phyloP scores from a whole-genome alignment of 2,329 filamentous ascomycete genomes.

The Aspergillus sp. region DNA sequence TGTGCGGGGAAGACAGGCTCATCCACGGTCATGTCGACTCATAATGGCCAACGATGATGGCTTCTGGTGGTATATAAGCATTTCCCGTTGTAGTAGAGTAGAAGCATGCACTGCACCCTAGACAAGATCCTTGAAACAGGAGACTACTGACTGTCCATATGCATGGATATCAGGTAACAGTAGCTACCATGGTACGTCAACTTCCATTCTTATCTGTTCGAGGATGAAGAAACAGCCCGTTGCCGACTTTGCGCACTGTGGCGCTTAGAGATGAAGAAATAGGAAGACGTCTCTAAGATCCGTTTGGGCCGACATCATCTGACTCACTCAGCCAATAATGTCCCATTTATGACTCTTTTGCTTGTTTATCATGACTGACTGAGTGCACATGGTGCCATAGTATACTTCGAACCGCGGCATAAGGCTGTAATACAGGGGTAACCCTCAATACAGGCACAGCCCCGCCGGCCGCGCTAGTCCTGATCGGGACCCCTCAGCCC shows the following conservation, averaged over 20 bases:
- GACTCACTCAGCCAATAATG: slow-evolving; percentile 6
- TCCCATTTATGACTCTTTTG: neutral
- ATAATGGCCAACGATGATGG: slow-evolving; percentile 1
- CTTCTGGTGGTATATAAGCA: neutral
- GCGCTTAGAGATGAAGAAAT: slow-evolving; percentile 18
- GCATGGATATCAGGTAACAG: neutral
- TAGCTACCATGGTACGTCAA: neutral
- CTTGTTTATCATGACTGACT: neutral
- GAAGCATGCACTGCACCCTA: neutral
- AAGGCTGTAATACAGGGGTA: neutral
- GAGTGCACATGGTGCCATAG: neutral
- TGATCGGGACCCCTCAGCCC: neutral
- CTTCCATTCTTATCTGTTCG: neutral
- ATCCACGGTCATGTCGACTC: slow-evolving; percentile 2
- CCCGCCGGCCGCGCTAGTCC: slow-evolving; percentile 2
- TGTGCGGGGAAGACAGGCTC: neutral
- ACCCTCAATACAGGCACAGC: neutral
- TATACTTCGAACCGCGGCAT: neutral
- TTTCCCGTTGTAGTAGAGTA: neutral
- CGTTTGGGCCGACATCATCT: slow-evolving; percentile 18
- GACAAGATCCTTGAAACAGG: neutral
- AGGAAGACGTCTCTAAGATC: slow-evolving; percentile 17
- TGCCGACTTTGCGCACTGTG: slow-evolving; percentile 18
- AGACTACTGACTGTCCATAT: neutral
- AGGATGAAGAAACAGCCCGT: slow-evolving; percentile 16